A percentile compares a stretch with the other conserved stretches of the same genome.
phyloP scores from a whole-genome alignment of 768 basidiomycete species.

The Boletus bicolor region DNA sequence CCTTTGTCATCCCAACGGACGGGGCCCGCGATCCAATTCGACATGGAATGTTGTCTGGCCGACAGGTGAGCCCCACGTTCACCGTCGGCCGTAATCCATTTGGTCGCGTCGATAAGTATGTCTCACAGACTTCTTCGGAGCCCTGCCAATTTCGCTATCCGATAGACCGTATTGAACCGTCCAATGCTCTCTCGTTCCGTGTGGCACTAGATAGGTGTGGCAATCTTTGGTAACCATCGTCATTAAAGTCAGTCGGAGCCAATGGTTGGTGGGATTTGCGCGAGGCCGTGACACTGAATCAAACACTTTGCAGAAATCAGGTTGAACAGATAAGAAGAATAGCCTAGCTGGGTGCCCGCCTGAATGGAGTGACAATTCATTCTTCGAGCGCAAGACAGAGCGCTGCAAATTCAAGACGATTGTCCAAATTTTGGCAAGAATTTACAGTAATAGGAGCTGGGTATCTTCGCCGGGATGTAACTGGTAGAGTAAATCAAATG shows the following conservation, averaged over 20 bases:
- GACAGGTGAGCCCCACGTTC: background rate
- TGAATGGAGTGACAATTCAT: background rate
- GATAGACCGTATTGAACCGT: background rate
- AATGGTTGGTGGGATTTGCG: background rate
- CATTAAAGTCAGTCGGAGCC: background rate
- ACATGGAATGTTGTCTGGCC: background rate
- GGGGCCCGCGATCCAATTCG: background rate
- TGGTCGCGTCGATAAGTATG: background rate
- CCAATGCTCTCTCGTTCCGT: background rate
- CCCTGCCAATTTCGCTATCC: background rate
- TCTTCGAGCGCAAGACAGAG: background rate
- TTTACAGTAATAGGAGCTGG: background rate
- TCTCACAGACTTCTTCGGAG: background rate
- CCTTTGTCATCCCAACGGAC: background rate
- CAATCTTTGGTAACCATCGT: background rate
- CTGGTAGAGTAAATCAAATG: background rate
- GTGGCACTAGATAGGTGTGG: background rate
- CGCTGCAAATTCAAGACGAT: no score
- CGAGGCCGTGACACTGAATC: no score
- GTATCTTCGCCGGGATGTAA: background rate
- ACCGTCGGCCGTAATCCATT: background rate
- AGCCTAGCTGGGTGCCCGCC: background rate
- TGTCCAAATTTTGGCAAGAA: no score
- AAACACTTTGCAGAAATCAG: background rate
- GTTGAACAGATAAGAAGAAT: background rate